These are phyloP conservation scores for Pichia heedii DNA, from an alignment of 805 yeast species.

Conservation along the genomic window DNA sequence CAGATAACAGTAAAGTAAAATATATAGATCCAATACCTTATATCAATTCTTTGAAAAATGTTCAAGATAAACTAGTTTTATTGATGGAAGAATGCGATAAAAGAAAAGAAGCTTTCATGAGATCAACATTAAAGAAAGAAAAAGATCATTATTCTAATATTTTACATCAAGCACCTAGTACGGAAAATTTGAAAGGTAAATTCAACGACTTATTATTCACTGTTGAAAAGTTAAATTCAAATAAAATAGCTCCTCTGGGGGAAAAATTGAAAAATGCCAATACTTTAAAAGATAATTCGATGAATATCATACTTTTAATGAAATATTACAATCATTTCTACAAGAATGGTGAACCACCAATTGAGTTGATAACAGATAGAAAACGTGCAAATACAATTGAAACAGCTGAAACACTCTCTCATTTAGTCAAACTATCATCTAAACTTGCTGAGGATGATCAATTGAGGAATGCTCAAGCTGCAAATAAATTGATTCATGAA, in stretches of 20 bases:
- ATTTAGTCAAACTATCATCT: constrained; percentile 52
- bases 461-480: constrained; percentile 31
- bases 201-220: constrained; percentile 43
- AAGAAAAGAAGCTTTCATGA: constrained; percentile 43
- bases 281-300: constrained; percentile 63
- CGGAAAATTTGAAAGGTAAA: constrained; percentile 34
- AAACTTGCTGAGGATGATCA: constrained; percentile 49
- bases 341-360: constrained; percentile 40
- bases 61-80: constrained; percentile 59
- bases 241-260: constrained; percentile 60
- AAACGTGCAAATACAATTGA: constrained; percentile 21
- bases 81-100: constrained; percentile 47
- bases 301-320: constrained; percentile 62
- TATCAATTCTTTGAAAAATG: constrained; percentile 85
- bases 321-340: constrained; percentile 71
- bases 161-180: constrained; percentile 37
- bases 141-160: constrained; percentile 61
- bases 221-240: constrained; percentile 44
- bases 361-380: constrained; percentile 44
- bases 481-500: constrained; percentile 45
- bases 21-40: constrained; percentile 79
- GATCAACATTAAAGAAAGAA: constrained; percentile 53
- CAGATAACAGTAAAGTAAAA: constrained; percentile 3
- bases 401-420: constrained; percentile 63
- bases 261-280: constrained; percentile 59